phyloP scores from a whole-genome alignment of 176 grass and related monocot genomes.

The Urochloa ruziziensis region DNA sequence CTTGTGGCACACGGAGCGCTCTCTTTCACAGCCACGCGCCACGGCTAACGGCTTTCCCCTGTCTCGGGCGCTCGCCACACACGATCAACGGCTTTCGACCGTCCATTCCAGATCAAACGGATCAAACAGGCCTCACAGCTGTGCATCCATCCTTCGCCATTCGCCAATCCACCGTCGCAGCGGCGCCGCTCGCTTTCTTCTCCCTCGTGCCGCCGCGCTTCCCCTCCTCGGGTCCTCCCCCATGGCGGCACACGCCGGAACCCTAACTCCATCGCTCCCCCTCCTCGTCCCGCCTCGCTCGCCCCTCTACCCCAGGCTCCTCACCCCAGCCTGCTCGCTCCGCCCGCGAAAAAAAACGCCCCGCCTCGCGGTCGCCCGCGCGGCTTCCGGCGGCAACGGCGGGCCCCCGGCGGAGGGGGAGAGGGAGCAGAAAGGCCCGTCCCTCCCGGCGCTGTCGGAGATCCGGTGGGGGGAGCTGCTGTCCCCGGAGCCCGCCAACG shows the following conservation, averaged over 20 bases:
- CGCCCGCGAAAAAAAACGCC: not conserved
- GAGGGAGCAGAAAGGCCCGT: not conserved
- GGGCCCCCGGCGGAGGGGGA: constrained; percentile 26
- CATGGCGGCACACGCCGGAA: constrained; percentile 35
- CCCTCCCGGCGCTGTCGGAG: constrained; percentile 24
- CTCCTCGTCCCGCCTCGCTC: not conserved
- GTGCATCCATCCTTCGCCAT: not conserved
- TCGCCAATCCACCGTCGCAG: not conserved
- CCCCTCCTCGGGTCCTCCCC: not conserved
- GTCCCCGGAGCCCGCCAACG: constrained; percentile 41
- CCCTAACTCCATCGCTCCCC: constrained; percentile 13
- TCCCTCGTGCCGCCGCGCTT: too few species aligned
- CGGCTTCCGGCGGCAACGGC: not conserved
- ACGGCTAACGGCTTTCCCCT: not conserved
- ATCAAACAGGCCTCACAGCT: not conserved
- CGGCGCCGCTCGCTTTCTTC: not conserved
- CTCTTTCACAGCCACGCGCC: too few species aligned
- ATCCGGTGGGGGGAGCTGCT: constrained; percentile 54
- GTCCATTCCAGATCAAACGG: not conserved
- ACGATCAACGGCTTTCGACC: not conserved
- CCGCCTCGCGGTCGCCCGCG: not conserved
- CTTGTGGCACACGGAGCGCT: too few species aligned
- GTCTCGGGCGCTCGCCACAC: not conserved
- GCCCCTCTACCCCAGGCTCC: too few species aligned
- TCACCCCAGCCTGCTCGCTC: not conserved